Evolutionary conservation across 768 basidiomycete species (phyloP), one percentile per base, ranked within the genome.

Genomic region (Cytidiella melzeri): DNA sequence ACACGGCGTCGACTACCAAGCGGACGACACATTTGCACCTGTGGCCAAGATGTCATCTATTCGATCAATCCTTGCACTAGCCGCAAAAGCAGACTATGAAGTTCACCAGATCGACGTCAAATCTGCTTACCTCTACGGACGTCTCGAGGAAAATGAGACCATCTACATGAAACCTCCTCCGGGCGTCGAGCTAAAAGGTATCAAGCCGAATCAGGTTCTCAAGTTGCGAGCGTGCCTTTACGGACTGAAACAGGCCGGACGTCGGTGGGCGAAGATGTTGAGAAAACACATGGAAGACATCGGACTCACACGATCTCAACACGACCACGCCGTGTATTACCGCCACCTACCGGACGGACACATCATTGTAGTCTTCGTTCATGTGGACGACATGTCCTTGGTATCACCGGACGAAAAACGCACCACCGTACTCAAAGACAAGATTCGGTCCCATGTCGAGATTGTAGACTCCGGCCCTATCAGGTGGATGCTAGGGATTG

Each of bases 21-120:
- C 39, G 5, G 46, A 50, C 37, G 43, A 62, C 21, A 64, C 61
- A 0, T 64, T 64, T n/a, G 55, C 65, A 2, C 64, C 67, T 1
- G 63, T 61, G 4, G 64, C 58, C 10, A 52, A 51, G 12, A 53
- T 60, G 41, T 55, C 58, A 15, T 63, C 62, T 1, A 54, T 64
- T 36, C 59, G 61, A 3, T 47, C 61, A 0, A 26, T 70, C 12
- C 50, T 67, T 2, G 59, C 67, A 9, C 21, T 64, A 12, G 62
- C 63, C 1, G 64, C 63, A 1, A 28, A 47, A 3, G 40, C 57
- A 34, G 55, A 54, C 27, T 50, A 40, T 43, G 58, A 63, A 2
- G 41, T 70, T 1, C 55, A 62, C 5, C 65, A 67, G 50, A 48
- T 67, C n/a, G 67, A 70, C 46, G 52, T 71, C 27, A 64, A 67